Base-by-base conservation (phyloP, 495 filamentous ascomycete genomes). In the Hyphodiscus hymeniophilus region DNA sequence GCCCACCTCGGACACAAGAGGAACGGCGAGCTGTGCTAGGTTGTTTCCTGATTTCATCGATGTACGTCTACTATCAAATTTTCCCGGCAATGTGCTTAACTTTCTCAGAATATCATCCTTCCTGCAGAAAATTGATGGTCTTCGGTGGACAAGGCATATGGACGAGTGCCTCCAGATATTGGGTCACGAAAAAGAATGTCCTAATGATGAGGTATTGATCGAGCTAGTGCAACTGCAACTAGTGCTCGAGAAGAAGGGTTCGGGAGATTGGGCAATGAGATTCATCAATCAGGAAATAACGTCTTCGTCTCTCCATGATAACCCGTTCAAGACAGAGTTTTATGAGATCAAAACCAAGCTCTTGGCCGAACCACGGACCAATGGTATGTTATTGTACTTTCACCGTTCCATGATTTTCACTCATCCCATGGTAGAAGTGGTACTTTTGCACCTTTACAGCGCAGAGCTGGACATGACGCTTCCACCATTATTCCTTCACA, bases 11-110 rank as follows among this genome's bases (percentile, higher is more conserved):
- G 45, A 74, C 70, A 0, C 54, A 72, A 34, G 76, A 78, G 49
- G 75, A 79, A 51, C 62, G 70, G 30, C 64, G 79, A 38, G 70
- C 74, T 20, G 66, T 70, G 20, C 60, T 80, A 15, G 77, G 74
- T 10, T 71, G 70, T 43, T 81, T 76, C 45, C 56, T 72, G 23
- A 38, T 77, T 21, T 73, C 68, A 10, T 76, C 75, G 11, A 65
- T 69, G 74, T 77, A 60, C 18, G 63, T 58, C 15, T 15, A 4
- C 21, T 10, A 36, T 3, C 15, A 12, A 2, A 13, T 16, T 33
- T 38, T 18, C 32, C 7, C 7, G 32, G 8, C 2, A n/a, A 8
- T 7, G 2, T 13, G 15, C 26, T 48, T n/a, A 56, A 15, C 3
- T 15, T 47, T 48, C 40, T 24, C 55, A 75, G 66, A 43, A 60